Conservation (phyloP, 345 rosid species). For the Eucalyptus guilfoylei region DNA sequence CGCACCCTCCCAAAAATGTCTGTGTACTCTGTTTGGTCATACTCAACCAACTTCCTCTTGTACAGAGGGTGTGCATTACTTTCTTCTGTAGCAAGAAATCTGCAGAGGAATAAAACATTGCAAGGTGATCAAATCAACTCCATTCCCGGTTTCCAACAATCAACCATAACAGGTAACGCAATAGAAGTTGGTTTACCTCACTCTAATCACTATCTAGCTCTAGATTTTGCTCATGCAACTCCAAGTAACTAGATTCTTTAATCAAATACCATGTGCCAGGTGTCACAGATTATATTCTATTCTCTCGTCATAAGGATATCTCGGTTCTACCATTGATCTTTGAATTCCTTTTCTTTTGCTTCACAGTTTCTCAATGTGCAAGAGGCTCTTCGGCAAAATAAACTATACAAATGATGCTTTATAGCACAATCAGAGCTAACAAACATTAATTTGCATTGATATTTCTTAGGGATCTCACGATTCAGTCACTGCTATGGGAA, state of each 20-base stretch:
- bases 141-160: not conserved
- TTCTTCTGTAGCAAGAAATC: constrained; percentile 80
- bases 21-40: constrained; percentile 59
- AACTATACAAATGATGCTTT: not conserved
- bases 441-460: not conserved
- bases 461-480: not conserved
- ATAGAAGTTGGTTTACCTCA: not conserved
- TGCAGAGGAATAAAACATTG: not conserved
- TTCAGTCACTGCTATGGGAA: not conserved
- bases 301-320: not conserved
- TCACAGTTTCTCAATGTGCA: not conserved
- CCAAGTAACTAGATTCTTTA: not conserved
- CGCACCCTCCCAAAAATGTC: constrained; percentile 72
- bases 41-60: constrained; percentile 61
- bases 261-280: not conserved
- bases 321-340: not conserved
- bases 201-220: not conserved
- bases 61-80: constrained; percentile 76
- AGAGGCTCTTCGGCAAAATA: not conserved
- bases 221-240: not conserved
- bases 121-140: not conserved
- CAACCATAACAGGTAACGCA: not conserved
- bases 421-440: not conserved
- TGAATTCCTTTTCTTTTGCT: not conserved
- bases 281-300: not conserved